Evolutionary conservation across 2,329 filamentous ascomycete species (phyloP).

Genomic region (Penicillium polonicum): DNA sequence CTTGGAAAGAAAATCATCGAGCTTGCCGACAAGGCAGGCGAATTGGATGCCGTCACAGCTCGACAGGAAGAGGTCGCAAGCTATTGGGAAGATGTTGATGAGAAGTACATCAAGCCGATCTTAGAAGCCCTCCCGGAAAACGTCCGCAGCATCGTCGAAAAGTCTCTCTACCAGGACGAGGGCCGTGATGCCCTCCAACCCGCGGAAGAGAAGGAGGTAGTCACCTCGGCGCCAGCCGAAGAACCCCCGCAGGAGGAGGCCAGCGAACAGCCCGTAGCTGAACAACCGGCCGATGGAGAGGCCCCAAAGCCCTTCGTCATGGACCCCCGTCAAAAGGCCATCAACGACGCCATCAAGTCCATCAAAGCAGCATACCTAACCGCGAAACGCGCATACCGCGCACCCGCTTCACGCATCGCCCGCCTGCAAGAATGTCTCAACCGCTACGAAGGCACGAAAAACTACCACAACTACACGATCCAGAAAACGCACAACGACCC

Average conservation of each 20-base stretch:
- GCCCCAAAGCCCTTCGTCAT: conserved; percentile 20
- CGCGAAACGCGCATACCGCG: conserved; percentile 82
- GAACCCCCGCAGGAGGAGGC: conserved; percentile 9
- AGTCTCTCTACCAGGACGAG: conserved; percentile 41
- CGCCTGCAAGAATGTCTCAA: conserved; percentile 74
- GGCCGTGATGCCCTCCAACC: conserved; percentile 26
- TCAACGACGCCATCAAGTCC: conserved; percentile 66
- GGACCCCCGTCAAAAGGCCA: conserved; percentile 43
- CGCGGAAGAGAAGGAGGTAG: conserved; percentile 16
- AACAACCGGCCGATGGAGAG: conserved; percentile 8
- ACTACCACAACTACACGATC: conserved; percentile 98
- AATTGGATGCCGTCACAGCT: conserved; percentile 65
- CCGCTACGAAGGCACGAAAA: conserved; percentile 77
- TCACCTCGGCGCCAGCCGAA: conserved; percentile 8
- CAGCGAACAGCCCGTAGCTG: conserved; percentile 1
- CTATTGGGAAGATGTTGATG: conserved; percentile 82
- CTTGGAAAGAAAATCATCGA: conserved; percentile 81
- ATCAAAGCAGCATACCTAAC: conserved; percentile 79
- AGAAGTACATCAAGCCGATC: conserved; percentile 72
- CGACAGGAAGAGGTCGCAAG: conserved; percentile 73
- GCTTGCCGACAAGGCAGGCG: conserved; percentile 69
- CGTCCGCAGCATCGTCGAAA: conserved; percentile 41
- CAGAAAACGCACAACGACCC: conserved; percentile 79
- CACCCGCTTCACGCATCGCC: conserved; percentile 67
- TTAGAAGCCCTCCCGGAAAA: conserved; percentile 48